Percentiles rank a stretch among this genome's conserved stretches.
Conservation (phyloP, 257 asterid species). For the Rehmannia glutinosa region DNA sequence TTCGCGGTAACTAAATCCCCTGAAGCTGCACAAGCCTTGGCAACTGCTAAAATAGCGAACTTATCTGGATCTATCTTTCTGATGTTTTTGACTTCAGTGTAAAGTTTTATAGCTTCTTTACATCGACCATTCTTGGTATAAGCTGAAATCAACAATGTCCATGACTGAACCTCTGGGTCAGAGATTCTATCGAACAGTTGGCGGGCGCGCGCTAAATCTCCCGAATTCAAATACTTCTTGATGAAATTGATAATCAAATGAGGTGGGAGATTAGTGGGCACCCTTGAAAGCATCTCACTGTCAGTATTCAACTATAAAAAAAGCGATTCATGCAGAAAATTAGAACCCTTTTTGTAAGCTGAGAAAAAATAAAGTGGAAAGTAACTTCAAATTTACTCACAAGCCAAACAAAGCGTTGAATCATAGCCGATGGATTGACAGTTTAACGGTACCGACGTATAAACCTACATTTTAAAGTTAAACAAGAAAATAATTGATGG, state of each 20-base stretch:
- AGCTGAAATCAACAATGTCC: conserved; percentile 49
- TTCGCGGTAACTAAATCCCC: conserved; percentile 50
- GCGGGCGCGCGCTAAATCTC: conserved; percentile 38
- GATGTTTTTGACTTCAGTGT: conserved; percentile 24
- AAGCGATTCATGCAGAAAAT: not conserved
- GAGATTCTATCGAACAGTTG: conserved; percentile 43
- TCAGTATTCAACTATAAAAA: not conserved
- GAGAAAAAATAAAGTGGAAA: no score
- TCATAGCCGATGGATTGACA: not conserved
- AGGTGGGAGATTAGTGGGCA: conserved; percentile 30
- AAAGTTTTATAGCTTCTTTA: conserved; percentile 33
- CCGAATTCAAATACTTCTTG: conserved; percentile 25
- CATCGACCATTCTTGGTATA: conserved; percentile 34
- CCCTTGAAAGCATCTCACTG: conserved; percentile 27
- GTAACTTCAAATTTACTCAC: no score
- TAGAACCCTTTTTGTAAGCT: not conserved
- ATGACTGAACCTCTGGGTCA: conserved; percentile 43
- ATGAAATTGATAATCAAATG: conserved; percentile 34
- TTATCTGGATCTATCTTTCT: conserved; percentile 27
- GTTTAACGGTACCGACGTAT: not conserved
- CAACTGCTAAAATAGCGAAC: conserved; percentile 34
- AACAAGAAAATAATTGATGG: not conserved
- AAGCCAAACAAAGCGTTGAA: not conserved
- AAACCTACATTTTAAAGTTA: not conserved
- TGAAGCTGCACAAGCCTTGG: conserved; percentile 40